Conservation (phyloP, 1,284 basidiomycete species). For the Melampsora abietis-canadensis region DNA sequence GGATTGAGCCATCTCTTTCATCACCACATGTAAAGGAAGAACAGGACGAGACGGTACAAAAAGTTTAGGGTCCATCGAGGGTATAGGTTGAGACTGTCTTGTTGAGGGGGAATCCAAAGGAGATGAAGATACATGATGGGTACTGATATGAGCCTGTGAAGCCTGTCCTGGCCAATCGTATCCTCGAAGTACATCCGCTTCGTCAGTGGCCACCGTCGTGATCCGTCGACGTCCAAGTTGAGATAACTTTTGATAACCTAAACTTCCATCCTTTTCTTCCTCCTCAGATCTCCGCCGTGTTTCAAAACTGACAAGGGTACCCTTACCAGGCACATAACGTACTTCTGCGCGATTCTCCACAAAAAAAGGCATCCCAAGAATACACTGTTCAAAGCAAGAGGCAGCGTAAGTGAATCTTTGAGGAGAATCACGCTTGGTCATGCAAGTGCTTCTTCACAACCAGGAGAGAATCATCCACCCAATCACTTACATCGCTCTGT, state of each 20-base stretch:
- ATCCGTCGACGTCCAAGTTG: background rate
- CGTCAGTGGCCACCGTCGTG: background rate
- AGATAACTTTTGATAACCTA: background rate
- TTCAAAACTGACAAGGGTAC: background rate
- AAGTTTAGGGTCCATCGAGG: background rate
- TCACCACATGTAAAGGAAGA: too few species aligned
- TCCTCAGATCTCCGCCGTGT: background rate
- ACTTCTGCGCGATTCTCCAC: background rate
- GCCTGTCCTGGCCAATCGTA: conserved; percentile 4
- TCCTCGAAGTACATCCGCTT: background rate
- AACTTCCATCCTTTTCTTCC: background rate
- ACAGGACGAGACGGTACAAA: too few species aligned
- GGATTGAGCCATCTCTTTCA: too few species aligned
- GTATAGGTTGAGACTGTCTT: background rate
- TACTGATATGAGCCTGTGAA: background rate
- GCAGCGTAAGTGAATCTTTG: too few species aligned
- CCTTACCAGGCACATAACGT: background rate
- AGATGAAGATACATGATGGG: background rate
- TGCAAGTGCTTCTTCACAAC: too few species aligned
- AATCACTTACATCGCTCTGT: background rate
- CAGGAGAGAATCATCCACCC: too few species aligned
- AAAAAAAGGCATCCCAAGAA: conserved; percentile 8
- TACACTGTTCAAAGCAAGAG: background rate
- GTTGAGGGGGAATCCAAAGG: background rate
- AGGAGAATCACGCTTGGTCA: too few species aligned